Percentiles rank a stretch among this genome's conserved stretches.
These are phyloP conservation scores for Fusarium brachygibbosum DNA, from an alignment of 2,329 filamentous ascomycete species.

Conservation along the genomic window DNA sequence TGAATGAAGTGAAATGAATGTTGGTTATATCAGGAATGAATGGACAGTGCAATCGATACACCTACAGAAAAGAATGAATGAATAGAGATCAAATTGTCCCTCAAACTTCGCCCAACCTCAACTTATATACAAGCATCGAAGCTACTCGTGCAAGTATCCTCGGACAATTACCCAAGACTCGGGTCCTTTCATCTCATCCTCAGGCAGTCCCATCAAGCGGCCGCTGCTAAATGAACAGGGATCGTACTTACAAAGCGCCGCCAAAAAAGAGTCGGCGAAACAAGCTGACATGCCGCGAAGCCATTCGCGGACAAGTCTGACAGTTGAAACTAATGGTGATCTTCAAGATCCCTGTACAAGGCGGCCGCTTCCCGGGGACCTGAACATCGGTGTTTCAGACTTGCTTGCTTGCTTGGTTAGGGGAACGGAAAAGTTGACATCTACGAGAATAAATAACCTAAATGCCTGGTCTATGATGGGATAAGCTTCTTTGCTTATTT, in stretches of 20 bases:
- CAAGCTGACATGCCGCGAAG: conserved; percentile 17
- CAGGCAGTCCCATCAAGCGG: conserved; percentile 34
- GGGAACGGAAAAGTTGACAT: not conserved
- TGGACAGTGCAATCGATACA: conserved; percentile 44
- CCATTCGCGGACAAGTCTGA: conserved; percentile 16
- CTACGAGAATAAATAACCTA: too few species aligned
- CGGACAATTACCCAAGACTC: conserved; percentile 1
- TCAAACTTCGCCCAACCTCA: not conserved
- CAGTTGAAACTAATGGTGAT: conserved; percentile 18
- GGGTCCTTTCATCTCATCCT: conserved; percentile 44
- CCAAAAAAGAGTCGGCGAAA: conserved; percentile 31
- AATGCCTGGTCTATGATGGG: too few species aligned
- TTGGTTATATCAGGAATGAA: conserved; percentile 19
- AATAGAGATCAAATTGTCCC: conserved; percentile 1
- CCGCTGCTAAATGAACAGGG: conserved; percentile 34
- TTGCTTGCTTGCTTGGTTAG: not conserved
- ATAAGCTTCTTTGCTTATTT: too few species aligned
- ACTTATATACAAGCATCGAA: conserved; percentile 10
- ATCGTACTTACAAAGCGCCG: not conserved
- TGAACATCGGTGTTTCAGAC: conserved; percentile 18
- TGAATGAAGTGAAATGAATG: conserved; percentile 6
- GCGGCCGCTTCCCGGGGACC: conserved; percentile 31
- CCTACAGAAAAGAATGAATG: conserved; percentile 30
- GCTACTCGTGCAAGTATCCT: not conserved
- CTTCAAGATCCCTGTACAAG: conserved; percentile 30